Conservation (phyloP, 805 yeast genomes). For the Yarrowia keelungensis region DNA sequence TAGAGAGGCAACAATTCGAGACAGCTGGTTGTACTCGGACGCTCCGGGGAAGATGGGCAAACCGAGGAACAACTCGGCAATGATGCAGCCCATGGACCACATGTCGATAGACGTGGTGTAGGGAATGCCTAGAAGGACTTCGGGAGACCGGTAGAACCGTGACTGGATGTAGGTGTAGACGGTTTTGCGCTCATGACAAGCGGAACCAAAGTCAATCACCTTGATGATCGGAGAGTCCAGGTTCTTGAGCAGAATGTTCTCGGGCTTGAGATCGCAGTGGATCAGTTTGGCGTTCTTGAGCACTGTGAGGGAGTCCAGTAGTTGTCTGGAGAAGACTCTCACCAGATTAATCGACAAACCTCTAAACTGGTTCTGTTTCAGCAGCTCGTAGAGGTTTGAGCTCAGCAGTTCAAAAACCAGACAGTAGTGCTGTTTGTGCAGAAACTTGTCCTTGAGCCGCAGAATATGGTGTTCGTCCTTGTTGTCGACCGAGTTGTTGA, state of each 20-base stretch:
- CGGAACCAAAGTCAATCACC: slow-evolving; percentile 94
- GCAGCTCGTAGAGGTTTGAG: slow-evolving; percentile 85
- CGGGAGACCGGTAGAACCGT: slow-evolving; percentile 93
- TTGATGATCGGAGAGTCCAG: slow-evolving; percentile 87
- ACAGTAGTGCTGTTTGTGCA: slow-evolving; percentile 92
- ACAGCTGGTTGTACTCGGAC: slow-evolving; percentile 88
- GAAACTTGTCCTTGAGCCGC: slow-evolving; percentile 81
- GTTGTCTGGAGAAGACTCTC: slow-evolving; percentile 76
- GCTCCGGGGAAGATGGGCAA: slow-evolving; percentile 94
- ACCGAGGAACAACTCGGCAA: slow-evolving; percentile 89
- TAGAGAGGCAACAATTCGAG: slow-evolving; percentile 79
- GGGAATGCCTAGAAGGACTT: slow-evolving; percentile 88
- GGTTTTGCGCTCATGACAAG: slow-evolving; percentile 90
- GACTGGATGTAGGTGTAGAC: slow-evolving; percentile 92
- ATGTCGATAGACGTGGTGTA: slow-evolving; percentile 93
- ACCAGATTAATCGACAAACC: slow-evolving; percentile 85
- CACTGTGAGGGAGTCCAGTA: slow-evolving; percentile 79
- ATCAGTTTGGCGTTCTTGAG: slow-evolving; percentile 84
- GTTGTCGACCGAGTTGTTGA: slow-evolving; percentile 76
- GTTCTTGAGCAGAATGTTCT: slow-evolving; percentile 80
- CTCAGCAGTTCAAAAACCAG: slow-evolving; percentile 89
- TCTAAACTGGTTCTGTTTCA: slow-evolving; percentile 91
- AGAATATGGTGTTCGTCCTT: slow-evolving; percentile 75
- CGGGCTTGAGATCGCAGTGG: slow-evolving; percentile 98
- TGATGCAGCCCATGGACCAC: slow-evolving; percentile 96